Evolutionary conservation across 2,329 filamentous ascomycete species (phyloP), one percentile per base, ranked within the genome.

Genomic region (Pseudogymnoascus sp.): DNA sequence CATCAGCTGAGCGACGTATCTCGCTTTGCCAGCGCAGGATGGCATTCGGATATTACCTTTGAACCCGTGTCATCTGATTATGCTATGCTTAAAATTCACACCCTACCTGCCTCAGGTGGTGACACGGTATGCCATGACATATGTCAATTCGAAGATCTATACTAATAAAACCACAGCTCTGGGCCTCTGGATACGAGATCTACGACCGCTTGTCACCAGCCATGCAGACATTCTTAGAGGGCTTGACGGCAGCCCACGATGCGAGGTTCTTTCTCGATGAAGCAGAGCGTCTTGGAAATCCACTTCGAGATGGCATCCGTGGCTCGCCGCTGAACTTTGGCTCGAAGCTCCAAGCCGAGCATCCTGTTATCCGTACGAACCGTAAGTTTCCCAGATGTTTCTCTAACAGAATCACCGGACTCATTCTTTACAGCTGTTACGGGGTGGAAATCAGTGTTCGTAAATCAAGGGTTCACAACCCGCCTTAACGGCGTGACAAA

Each of bases 251-350:
- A 14, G 82, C 79, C 0, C 76, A 79, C 67, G 76, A 80, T 63
- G 78, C 78, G 26, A 77, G 72, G 8, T 79, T 80, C 68, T 84
- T 83, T 71, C 75, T 78, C 35, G 78, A 81, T 6, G 79, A 80
- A 66, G 81, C 81, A 10, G 73, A 73, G 59, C 72, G 77, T 8
- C 73, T 81, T 0, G 80, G 80, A 0, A 73, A 76, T 53, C 69
- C 72, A 0, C 59, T 73, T 26, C 67, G 70, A 29, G 68, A 70
- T 62, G 76, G 71, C 3, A 68, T 77, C 62, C 76, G 82, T 6
- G 85, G 85, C 1, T 81, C 81, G 0, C 83, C 83, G 0, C 75
- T 84, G 64, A 87, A 87, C 67, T 74, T 81, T 19, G 84, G 84
- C 44, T 73, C 74, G 3, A 76, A 78, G 24, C 76, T 87, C 10